Evolutionary conservation across 805 yeast genomes (phyloP), one percentile per base, ranked within the genome.

Genomic region (Candida arabinofermentans): DNA sequence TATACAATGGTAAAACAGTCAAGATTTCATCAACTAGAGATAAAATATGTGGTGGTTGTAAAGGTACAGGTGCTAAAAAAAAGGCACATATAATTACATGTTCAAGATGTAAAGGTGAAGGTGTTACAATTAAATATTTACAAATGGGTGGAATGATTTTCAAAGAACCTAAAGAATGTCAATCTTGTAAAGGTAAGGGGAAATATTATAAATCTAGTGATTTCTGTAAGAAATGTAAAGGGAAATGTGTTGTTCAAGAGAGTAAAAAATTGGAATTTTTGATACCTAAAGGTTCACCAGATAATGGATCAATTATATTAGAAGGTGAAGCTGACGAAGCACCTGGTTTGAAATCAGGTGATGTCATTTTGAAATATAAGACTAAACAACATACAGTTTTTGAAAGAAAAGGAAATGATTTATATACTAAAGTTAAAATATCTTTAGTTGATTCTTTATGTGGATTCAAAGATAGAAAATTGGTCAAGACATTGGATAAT

Each of bases 401-500:
- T 54, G 33, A 49, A 13, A 47, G 65, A 42, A 69, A 71, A 32
- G 83, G 77, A 8, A 62, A 77, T 47, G 91, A 90, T 59, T 64
- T 93, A 38, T 77, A 76, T 50, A 72, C 86, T 3, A 67, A 71
- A 23, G 63, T 81, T 30, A 68, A 67, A 7, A 75, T 91, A 30
- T 70, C 95, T 2, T 67, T 91, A 39, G 77, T 77, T 12, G 98
- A 91, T 50, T 82, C 96, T 0, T 68, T 91, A n/a, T 75, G 87
- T 44, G 98, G 98, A 2, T 83, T 90, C 54, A 66, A 74, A 27
- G 68, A 81, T 22, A 73, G 76, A 39, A 72, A 75, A 10, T 68
- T 88, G 2, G 65, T 84, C 8, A 76, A 75, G 49, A 93, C 87
- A 48, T 70, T 90, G 41, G 98, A 93, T 62, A 90, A 83, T 14